These are phyloP conservation scores for Hirschfeldia incana DNA, from an alignment of 345 rosid genomes.

Conservation along the genomic window DNA sequence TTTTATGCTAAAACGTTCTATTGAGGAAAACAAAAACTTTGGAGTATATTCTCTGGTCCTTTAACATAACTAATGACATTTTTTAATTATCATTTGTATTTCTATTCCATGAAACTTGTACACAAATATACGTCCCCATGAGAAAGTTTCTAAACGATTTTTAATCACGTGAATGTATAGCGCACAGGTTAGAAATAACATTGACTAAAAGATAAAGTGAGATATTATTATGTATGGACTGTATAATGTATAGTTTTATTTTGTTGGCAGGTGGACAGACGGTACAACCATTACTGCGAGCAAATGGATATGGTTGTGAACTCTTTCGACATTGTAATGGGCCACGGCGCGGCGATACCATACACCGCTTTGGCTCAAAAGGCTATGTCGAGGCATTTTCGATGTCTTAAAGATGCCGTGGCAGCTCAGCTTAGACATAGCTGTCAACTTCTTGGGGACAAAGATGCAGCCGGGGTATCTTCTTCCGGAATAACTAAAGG, in stretches of 20 bases:
- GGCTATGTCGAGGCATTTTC: constrained; percentile 96
- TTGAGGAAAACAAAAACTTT: background rate
- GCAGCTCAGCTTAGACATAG: constrained; percentile 68
- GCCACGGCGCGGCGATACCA: constrained; percentile 82
- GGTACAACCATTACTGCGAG: constrained; percentile 91
- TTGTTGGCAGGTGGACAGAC: constrained; percentile 77
- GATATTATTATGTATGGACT: background rate
- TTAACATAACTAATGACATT: constrained; percentile 6
- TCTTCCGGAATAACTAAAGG: constrained; percentile 81
- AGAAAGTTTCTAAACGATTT: constrained; percentile 4
- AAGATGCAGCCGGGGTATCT: constrained; percentile 56
- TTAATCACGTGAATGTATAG: constrained; percentile 31
- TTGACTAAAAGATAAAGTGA: background rate
- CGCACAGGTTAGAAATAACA: background rate
- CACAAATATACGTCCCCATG: constrained; percentile 9
- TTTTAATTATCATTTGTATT: background rate
- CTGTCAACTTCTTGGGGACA: constrained; percentile 79
- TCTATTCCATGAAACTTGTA: background rate
- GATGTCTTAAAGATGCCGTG: constrained; percentile 88
- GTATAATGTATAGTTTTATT: constrained; percentile 26
- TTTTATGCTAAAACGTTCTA: constrained; percentile 22
- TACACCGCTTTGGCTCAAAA: constrained; percentile 95
- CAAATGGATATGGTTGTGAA: constrained; percentile 98
- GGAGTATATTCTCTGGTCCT: constrained; percentile 1
- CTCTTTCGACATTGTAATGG: constrained; percentile 93